These are phyloP conservation scores for Acacia crassicarpa DNA, from an alignment of 306 rosid species.

Conservation along the genomic window DNA sequence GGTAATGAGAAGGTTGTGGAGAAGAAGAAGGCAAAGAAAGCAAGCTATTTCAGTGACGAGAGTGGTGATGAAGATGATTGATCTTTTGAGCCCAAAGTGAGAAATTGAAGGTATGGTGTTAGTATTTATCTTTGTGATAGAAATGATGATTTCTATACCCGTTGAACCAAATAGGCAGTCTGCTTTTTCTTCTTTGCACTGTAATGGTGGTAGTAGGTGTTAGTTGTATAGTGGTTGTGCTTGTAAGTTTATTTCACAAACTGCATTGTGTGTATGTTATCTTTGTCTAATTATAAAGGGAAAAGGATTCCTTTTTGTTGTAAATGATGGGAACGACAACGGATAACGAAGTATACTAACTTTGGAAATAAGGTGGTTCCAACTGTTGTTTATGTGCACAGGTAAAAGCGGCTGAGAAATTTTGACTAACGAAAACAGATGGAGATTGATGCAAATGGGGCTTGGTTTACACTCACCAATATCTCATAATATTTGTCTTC, in stretches of 20 bases:
- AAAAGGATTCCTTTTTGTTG: not conserved
- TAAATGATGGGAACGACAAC: not conserved
- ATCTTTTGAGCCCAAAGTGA: not conserved
- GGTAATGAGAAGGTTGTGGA: conserved; percentile 35
- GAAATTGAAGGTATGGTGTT: conserved; percentile 11
- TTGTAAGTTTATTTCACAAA: not conserved
- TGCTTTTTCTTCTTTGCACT: not conserved
- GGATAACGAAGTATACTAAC: not conserved
- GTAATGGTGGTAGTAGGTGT: not conserved
- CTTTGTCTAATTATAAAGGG: not conserved
- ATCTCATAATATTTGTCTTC: not conserved
- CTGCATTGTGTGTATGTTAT: not conserved
- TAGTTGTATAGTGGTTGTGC: not conserved
- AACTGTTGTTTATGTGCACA: not conserved
- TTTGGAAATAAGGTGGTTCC: not conserved
- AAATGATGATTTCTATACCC: not conserved
- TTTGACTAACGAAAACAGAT: not conserved
- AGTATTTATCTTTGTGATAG: not conserved
- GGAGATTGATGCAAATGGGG: not conserved
- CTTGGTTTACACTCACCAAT: not conserved
- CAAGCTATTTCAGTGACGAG: conserved; percentile 82
- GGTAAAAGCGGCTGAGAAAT: not conserved
- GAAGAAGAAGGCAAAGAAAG: conserved; percentile 60
- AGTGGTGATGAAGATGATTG: conserved; percentile 66
- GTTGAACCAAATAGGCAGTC: not conserved